Evolutionary conservation across 2,329 filamentous ascomycete genomes (phyloP), one percentile per base, ranked within the genome.

Genomic region (Aureobasidium musti): DNA sequence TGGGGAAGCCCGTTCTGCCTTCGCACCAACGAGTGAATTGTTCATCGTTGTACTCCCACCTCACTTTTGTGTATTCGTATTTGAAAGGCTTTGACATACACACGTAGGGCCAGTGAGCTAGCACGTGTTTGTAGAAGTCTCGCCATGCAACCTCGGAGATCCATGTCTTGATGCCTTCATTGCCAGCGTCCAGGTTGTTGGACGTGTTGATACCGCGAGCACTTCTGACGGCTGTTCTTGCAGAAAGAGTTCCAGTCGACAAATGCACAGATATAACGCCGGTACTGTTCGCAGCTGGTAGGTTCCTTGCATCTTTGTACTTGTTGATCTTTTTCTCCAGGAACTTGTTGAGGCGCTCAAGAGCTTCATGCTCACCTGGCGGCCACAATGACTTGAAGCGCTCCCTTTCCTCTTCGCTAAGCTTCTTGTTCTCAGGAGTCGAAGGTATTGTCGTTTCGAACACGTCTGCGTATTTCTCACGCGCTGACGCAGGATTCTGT

Each of bases 81-180:
- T 97, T 96, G 82, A 90, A 90, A 1, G 88, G 87, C 71, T 90
- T 90, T 76, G 87, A 86, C 89, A 91, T 91, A 74, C 86, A 91
- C 7, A 92, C 82, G 72, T 92, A 93, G 0, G 93, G 93, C 91
- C 91, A 96, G 68, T 93, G 81, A 0, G 88, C 90, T 5, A 97
- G 79, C 3, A 97, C 90, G 74, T 95, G 91, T 73, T 89, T 91
- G 79, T 96, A 96, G 73, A 96, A 96, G 73, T 96, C 91, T 17
- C 91, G 82, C 91, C 91, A 95, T 0, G 91, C 91, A 3, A 96
- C 83, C 76, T 96, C 91, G 63, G 88, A 88, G 69, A 95, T 91
- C 91, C 91, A 96, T 0, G 82, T 82, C 60, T 84, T 81, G 66
- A 91, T 88, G 0, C 90, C 91, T 19, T 85, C 77, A 23, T 84